Base-by-base conservation (phyloP, 2,329 filamentous ascomycete genomes). In the Ophioceras dolichostomum region DNA sequence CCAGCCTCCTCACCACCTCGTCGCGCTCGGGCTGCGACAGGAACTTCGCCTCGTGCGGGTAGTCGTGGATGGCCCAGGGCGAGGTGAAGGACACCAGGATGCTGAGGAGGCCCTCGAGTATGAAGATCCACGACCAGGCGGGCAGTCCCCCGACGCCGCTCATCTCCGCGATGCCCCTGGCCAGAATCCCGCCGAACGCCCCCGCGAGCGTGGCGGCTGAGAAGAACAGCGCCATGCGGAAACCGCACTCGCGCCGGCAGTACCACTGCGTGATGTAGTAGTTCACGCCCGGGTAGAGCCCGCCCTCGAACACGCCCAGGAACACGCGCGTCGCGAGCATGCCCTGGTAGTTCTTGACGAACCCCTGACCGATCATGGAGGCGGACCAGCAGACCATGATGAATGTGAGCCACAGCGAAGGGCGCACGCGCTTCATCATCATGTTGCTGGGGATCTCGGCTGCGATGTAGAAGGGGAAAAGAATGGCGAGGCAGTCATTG, bases 321-420 rank as follows among this genome's bases (percentile, higher is more conserved):
- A 95, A 89, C 14, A 28, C 37, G 14, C 24, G 19, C 13, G 35
- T 32, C 34, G 24, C 34, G n/a, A 43, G 24, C 16, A 95, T 64
- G 2, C 86, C 85, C 27, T 67, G 62, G 59, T 88, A 95, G 51
- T 75, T 93, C 42, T 76, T 63, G 3, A 87, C 81, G 8, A 94
- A 59, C 1, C 87, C 87, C 59, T 91, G 84, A 47, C 76, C 21
- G 36, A 32, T 37, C 29, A 32, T 37, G 20, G 21, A 32, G 3
- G 22, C 29, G 20, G 36, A 32, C 36, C 36, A 37, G 18, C 21
- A 32, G 14, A 37, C 21, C 36, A 37, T 37, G 29, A 37, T 37
- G 2, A 68, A 56, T 0, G 76, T 69, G 4, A 81, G 56, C 74
- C 74, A 79, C 34, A 78, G 59, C 38, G 62, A 67, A 0, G 75